Percentiles rank a stretch among this genome's conserved stretches.
These are phyloP conservation scores for Lolium rigidum DNA, from an alignment of 176 grass and related monocot species.

Conservation along the genomic window DNA sequence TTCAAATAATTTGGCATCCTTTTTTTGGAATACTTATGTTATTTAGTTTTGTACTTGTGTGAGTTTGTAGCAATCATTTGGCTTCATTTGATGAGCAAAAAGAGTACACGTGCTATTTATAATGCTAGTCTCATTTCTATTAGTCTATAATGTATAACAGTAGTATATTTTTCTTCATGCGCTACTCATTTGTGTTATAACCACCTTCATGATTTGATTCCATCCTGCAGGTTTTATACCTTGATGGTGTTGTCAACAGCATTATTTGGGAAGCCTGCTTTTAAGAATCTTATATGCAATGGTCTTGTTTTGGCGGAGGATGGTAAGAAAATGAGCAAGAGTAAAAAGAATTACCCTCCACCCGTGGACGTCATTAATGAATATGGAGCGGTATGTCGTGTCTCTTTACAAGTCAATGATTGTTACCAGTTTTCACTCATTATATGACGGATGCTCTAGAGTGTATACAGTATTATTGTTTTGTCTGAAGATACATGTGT, in stretches of 20 bases:
- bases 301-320: conserved; percentile 98
- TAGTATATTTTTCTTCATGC: background rate
- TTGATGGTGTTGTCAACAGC: conserved; percentile 97
- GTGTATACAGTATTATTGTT: conserved; percentile 16
- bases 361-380: conserved; percentile 79
- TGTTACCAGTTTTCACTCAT: too few species aligned
- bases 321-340: conserved; percentile 99
- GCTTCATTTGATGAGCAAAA: conserved; percentile 6
- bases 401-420: conserved; percentile 40
- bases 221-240: conserved; percentile 90
- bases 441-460: background rate
- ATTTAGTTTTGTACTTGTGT: conserved; percentile 32
- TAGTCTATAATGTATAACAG: conserved; percentile 14
- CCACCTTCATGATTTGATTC: conserved; percentile 21
- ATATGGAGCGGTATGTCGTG: conserved; percentile 84
- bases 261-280: conserved; percentile 97
- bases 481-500: conserved; percentile 23
- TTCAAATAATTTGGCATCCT: background rate
- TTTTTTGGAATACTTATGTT: background rate
- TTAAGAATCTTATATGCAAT: conserved; percentile 99
- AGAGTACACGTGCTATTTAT: background rate
- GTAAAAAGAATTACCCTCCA: conserved; percentile 93
- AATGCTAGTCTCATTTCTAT: background rate
- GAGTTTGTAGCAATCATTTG: background rate
- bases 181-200: conserved; percentile 23